Evolutionary conservation across 208 protist genomes (phyloP).

Genomic region (Leishmania gerbilli): DNA sequence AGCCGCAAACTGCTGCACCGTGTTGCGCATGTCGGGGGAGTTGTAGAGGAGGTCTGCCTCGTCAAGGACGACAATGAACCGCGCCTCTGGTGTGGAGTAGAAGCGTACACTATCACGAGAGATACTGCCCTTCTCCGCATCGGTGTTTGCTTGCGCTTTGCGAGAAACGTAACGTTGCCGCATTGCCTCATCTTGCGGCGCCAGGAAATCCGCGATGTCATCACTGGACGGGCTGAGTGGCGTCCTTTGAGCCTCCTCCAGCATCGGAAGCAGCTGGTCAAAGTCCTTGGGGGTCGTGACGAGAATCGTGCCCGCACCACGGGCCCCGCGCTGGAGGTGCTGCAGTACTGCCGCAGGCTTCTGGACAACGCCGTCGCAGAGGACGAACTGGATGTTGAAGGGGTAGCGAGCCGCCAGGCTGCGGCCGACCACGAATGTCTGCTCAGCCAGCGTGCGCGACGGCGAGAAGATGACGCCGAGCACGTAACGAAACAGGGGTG

Average conservation of each 20-base stretch:
- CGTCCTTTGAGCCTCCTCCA: slow-evolving; percentile 18
- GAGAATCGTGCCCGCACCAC: slow-evolving; percentile 75
- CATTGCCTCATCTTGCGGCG: slow-evolving; percentile 62
- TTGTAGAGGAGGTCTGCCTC: slow-evolving; percentile 89
- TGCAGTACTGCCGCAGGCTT: slow-evolving; percentile 40
- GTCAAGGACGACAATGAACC: slow-evolving; percentile 83
- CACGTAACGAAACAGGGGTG: slow-evolving; percentile 69
- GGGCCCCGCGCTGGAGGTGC: slow-evolving; percentile 44
- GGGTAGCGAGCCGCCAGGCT: slow-evolving; percentile 70
- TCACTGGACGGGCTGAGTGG: neutral
- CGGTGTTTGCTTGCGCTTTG: neutral
- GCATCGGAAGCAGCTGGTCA: slow-evolving; percentile 40
- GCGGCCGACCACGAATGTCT: slow-evolving; percentile 84
- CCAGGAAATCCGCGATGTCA: slow-evolving; percentile 34
- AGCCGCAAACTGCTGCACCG: slow-evolving; percentile 46
- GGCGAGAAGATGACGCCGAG: slow-evolving; percentile 81
- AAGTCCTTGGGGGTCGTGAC: slow-evolving; percentile 85
- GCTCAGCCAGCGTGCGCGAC: slow-evolving; percentile 81
- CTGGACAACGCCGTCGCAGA: slow-evolving; percentile 79
- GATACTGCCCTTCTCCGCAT: no score
- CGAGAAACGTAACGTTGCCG: slow-evolving; percentile 37
- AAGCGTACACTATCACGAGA: slow-evolving; percentile 16
- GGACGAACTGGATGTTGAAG: slow-evolving; percentile 71
- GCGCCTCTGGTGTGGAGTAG: slow-evolving; percentile 20
- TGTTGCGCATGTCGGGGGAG: slow-evolving; percentile 60